Evolutionary conservation across 208 protist genomes (phyloP).

Genomic region (Acanthamoeba castellanii): DNA sequence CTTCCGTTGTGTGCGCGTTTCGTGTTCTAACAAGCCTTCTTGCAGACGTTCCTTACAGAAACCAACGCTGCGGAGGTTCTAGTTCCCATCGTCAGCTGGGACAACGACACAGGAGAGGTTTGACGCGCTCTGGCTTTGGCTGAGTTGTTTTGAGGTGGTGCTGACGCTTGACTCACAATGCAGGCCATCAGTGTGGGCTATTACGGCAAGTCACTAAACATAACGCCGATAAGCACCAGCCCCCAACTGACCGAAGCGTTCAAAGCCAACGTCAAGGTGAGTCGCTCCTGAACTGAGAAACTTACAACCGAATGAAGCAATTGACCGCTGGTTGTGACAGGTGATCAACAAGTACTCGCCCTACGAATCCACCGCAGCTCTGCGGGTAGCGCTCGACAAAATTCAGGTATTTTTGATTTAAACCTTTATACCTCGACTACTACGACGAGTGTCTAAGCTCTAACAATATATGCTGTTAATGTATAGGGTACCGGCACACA

Average conservation of each 20-base stretch:
- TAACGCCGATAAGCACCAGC: neutral
- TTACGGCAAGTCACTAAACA: neutral
- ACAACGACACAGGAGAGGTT: conserved; percentile 2
- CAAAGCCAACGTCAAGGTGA: conserved; percentile 6
- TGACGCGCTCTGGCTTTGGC: neutral
- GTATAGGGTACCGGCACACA: neutral
- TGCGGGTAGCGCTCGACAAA: neutral
- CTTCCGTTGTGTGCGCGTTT: neutral
- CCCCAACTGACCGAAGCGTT: neutral
- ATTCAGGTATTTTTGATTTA: neutral
- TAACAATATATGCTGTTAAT: too few species aligned
- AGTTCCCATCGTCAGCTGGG: conserved; percentile 60
- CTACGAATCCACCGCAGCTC: neutral
- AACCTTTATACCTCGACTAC: too few species aligned
- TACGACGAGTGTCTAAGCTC: too few species aligned
- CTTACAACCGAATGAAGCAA: too few species aligned
- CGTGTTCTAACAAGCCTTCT: neutral
- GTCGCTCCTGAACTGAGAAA: neutral
- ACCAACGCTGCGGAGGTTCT: conserved; percentile 4
- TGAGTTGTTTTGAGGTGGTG: neutral
- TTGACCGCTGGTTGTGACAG: neutral
- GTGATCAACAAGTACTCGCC: conserved; percentile 9
- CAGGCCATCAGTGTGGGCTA: conserved; percentile 13
- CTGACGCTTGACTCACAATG: neutral
- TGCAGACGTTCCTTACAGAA: neutral